phyloP scores from a whole-genome alignment of 1,139 yeast genomes.

The Hanseniaspora gamundiae region DNA sequence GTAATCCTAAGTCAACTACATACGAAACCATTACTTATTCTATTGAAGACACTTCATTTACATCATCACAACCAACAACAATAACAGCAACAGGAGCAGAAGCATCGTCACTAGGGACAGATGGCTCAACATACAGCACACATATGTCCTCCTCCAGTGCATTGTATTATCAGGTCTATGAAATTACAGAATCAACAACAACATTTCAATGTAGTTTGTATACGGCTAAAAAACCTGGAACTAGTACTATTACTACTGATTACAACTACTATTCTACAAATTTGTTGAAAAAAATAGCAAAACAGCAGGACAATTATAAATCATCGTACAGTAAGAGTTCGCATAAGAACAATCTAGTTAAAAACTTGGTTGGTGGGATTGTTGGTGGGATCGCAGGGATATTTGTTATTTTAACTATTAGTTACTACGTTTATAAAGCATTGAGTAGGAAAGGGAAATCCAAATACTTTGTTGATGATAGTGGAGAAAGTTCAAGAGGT shows the following conservation, averaged over 20 bases:
- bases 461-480: background rate
- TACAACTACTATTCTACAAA: slow-evolving; percentile 1
- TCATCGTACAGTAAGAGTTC: background rate
- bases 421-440: background rate
- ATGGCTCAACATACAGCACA: background rate
- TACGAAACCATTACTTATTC: too few relatives aligned
- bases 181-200: background rate
- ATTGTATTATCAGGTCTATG: background rate
- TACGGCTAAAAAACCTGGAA: background rate
- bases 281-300: background rate
- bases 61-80: background rate
- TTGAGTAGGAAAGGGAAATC: slow-evolving; percentile 1
- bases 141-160: background rate
- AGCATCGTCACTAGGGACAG: too few relatives aligned
- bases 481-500: too few relatives aligned
- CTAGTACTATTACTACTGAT: slow-evolving; percentile 3
- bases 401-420: slow-evolving; percentile 1
- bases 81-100: background rate
- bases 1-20: too few relatives aligned
- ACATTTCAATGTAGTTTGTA: background rate
- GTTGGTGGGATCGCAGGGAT: slow-evolving; percentile 7
- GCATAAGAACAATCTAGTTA: background rate
- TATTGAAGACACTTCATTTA: too few relatives aligned
- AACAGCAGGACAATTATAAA: too few relatives aligned
- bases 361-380: slow-evolving; percentile 4